Percentiles rank a stretch among this genome's conserved stretches.
Conservation (phyloP, 768 basidiomycete genomes). For the Hysterangium stoloniferum region DNA sequence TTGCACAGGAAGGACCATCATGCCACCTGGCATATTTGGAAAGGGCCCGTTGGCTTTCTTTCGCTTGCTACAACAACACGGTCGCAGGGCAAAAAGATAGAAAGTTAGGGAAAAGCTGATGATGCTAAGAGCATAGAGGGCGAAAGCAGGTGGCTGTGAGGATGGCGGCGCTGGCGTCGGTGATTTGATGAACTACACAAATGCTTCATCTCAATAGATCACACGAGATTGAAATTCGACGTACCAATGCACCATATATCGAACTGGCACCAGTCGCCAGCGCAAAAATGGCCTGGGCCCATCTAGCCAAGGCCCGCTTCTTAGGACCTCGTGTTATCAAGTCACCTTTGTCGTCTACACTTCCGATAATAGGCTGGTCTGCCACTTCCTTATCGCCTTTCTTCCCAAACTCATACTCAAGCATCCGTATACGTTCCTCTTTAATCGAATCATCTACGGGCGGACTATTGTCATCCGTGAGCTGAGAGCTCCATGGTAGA, state of each 20-base stretch:
- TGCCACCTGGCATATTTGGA: constrained; percentile 27
- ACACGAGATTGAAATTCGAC: constrained; percentile 17
- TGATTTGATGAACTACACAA: constrained; percentile 47
- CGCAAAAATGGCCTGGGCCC: constrained; percentile 42
- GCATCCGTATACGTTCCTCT: constrained; percentile 63
- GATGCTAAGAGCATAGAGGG: constrained; percentile 50
- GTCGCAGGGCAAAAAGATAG: constrained; percentile 51
- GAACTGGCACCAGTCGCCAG: constrained; percentile 45
- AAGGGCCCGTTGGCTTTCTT: constrained; percentile 20
- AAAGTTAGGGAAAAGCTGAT: constrained; percentile 43
- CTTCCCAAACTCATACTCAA: constrained; percentile 57
- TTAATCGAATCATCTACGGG: constrained; percentile 29
- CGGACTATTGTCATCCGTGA: background rate
- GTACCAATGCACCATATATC: constrained; percentile 56
- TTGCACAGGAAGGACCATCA: constrained; percentile 60
- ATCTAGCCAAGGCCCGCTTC: constrained; percentile 44
- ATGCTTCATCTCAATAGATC: no score
- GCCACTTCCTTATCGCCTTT: constrained; percentile 35
- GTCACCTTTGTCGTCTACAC: constrained; percentile 47
- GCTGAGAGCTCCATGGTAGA: constrained; percentile 12
- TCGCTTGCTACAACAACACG: constrained; percentile 42
- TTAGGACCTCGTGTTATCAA: constrained; percentile 58
- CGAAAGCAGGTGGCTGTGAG: constrained; percentile 43
- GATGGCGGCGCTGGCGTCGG: constrained; percentile 45
- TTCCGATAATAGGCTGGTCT: constrained; percentile 47